Percentiles rank a stretch among this genome's conserved stretches.
Evolutionary conservation across 371 early-diverging fungal genomes (phyloP).

Genomic region (Umbelopsis sp.): DNA sequence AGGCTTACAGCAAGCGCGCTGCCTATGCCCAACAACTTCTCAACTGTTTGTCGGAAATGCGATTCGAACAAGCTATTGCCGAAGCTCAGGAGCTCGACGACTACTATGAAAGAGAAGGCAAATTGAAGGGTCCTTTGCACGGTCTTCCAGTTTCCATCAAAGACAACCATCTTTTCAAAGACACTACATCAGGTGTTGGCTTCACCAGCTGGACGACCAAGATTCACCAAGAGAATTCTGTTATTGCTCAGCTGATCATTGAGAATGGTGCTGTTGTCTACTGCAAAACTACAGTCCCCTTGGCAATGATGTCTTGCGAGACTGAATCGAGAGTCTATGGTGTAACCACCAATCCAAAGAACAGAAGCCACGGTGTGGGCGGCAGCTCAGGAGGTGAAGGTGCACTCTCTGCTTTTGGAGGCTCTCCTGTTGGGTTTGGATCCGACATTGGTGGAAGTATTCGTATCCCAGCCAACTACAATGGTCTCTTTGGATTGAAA

Average conservation of each 20-base stretch:
- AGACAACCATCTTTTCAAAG: constrained; percentile 23
- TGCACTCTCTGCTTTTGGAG: constrained; percentile 22
- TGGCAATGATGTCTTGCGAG: constrained; percentile 25
- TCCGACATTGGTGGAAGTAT: constrained; percentile 25
- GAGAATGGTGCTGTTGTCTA: constrained; percentile 21
- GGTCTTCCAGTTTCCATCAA: constrained; percentile 29
- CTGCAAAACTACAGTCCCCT: constrained; percentile 25
- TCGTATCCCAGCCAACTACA: constrained; percentile 21
- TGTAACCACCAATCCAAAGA: constrained; percentile 21
- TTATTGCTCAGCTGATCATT: neutral
- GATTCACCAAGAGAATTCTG: constrained; percentile 17
- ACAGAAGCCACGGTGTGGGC: constrained; percentile 21
- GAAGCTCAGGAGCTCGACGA: constrained; percentile 2
- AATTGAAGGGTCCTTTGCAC: constrained; percentile 24
- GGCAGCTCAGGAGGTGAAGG: constrained; percentile 28
- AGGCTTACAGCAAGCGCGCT: constrained; percentile 8
- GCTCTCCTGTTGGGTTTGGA: constrained; percentile 25
- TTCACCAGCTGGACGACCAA: constrained; percentile 15
- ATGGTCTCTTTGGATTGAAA: constrained; percentile 22
- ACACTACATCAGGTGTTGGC: constrained; percentile 22
- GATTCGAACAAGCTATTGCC: neutral
- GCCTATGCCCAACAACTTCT: constrained; percentile 4
- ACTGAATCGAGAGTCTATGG: constrained; percentile 22
- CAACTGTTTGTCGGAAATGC: constrained; percentile 16
- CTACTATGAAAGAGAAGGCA: constrained; percentile 7